Evolutionary conservation across 129 eudicot genomes (phyloP), one percentile per base, ranked within the genome.

Genomic region (Chrysanthemum makinoi): DNA sequence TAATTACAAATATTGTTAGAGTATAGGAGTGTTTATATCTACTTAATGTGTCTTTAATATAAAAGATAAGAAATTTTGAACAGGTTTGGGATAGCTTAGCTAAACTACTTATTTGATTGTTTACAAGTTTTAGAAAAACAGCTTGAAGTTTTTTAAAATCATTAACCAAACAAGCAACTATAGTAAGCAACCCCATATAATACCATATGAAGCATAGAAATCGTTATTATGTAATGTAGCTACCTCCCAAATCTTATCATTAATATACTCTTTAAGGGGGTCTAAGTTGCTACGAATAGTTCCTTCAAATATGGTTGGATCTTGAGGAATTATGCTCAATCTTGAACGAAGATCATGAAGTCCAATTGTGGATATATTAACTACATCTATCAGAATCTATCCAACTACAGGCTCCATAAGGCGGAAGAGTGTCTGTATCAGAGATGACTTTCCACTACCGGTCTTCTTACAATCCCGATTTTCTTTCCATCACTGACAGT

Each of bases 351-450:
- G 44, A 39, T 39, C 44, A 39, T 39, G 44, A 39, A 39, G 44
- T 39, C 44, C 96, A 20, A 91, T 86, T 1, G 82, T 68, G 62
- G 81, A 83, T 15, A 91, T 84, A 66, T 88, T 68, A 52, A 86
- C 57, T 69, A 88, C 88, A 80, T 91, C 97, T 60, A 91, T 86
- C 33, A 70, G 17, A 51, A 88, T 82, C 59, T 81, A 62, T 24
- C 97, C 97, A 13, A 67, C 81, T 6, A 87, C 72, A 5, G 97
- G 97, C 48, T 91, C 97, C 69, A 91, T 91, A 26, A 91, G 80
- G 43, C 96, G 88, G 79, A 91, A 91, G 44, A 39, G 44, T 39
- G 44, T 39, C 0, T 39, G 44, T 39, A 39, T 39, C 9, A 39
- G 44, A 39, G 44, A 0, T 39, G 44, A 39, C 44, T 39, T 39